Evolutionary conservation across 768 basidiomycete genomes (phyloP).

Genomic region (Rubroboletus satanas): DNA sequence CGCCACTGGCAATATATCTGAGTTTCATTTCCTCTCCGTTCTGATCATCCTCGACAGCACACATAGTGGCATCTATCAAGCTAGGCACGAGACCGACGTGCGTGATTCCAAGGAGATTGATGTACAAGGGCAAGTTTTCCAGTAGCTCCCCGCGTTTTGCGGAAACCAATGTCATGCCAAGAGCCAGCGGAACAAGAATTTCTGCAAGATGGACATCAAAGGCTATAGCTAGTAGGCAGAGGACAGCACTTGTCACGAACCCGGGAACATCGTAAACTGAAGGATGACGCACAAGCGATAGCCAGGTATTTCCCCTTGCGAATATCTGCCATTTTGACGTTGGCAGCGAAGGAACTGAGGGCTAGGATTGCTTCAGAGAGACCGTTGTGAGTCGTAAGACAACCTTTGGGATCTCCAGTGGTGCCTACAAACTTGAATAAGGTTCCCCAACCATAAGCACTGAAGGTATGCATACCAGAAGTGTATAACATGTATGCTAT

Average conservation of each 20-base stretch:
- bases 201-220: conserved; percentile 52
- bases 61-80: conserved; percentile 48
- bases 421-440: conserved; percentile 34
- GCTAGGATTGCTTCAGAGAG: conserved; percentile 32
- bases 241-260: neutral
- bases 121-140: conserved; percentile 41
- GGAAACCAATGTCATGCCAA: conserved; percentile 44
- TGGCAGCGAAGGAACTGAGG: conserved; percentile 23
- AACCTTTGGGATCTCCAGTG: conserved; percentile 51
- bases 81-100: conserved; percentile 52
- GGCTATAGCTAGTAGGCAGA: conserved; percentile 38
- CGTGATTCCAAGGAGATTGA: conserved; percentile 40
- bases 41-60: conserved; percentile 26
- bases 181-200: conserved; percentile 37
- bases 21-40: conserved; percentile 33
- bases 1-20: conserved; percentile 46
- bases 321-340: conserved; percentile 22
- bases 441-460: neutral
- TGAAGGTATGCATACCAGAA: conserved; percentile 34
- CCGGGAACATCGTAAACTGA: neutral
- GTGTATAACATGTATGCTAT: conserved; percentile 48
- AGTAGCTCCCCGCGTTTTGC: conserved; percentile 38
- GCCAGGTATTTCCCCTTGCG: conserved; percentile 36
- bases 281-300: conserved; percentile 39
- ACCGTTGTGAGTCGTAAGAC: conserved; percentile 38